Base-by-base conservation (phyloP, 179 eudicot genomes). In the Beta macrorhiza region DNA sequence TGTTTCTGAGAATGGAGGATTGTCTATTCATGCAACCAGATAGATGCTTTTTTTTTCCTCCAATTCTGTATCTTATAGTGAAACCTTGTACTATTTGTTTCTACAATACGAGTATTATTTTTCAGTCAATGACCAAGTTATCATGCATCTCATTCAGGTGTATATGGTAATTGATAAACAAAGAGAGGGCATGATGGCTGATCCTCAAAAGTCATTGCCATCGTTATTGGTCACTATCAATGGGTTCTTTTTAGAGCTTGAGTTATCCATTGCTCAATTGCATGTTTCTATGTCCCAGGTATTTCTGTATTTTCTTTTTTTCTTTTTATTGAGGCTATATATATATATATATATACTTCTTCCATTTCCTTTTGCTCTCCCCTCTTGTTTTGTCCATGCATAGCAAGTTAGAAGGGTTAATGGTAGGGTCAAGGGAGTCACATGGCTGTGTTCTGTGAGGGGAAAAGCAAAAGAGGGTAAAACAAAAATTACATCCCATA, bases 131-230 rank as follows among this genome's bases (percentile, higher is more conserved):
- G 5, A 78, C 45, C 76, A 13, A 49, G 59, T 71, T 67, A 57
- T 62, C 44, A 19, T 78, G 61, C 69, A 42, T 82, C 67, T 83
- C 44, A 65, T 80, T 29, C 77, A 96, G 99, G 91, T 96, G 63
- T 96, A 94, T 79, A 78, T 89, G 90, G 92, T 91, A 83, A 83
- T 93, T 82, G 96, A 96, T 78, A 90, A 78, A 85, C 86, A 90
- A 79, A 88, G 92, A 55, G 92, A 91, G 74, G 90, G 88, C 67
- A 86, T 92, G 71, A 84, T 87, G 56, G 85, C 88, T 84, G 93
- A 96, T 90, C 89, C 90, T 44, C 91, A 88, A 78, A 96, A 90
- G 79, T 84, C 92, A 67, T 76, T 92, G 81, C 91, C 91, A 59
- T 84, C 86, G 52, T 84, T 94, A 63, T 82, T 96, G 88, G 79